Evolutionary conservation across 495 filamentous ascomycete genomes (phyloP).

Genomic region (Letharia columbiana): DNA sequence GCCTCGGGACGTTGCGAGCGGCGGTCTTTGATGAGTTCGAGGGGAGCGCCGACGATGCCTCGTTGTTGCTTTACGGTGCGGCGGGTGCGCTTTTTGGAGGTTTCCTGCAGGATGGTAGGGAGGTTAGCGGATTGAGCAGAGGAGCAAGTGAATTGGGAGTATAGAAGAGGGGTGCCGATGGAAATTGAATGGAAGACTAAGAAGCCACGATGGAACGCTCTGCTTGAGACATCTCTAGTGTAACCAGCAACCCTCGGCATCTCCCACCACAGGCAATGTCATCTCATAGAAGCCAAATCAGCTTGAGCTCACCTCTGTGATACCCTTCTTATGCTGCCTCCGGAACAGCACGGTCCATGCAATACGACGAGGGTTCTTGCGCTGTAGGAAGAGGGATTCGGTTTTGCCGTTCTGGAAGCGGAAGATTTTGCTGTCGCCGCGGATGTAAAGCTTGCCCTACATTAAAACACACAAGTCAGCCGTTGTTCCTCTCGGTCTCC

Average conservation of each 20-base stretch:
- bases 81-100: slow-evolving; percentile 98
- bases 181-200: not conserved
- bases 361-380: slow-evolving; percentile 99
- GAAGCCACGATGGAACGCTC: not conserved
- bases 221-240: not conserved
- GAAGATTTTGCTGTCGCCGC: slow-evolving; percentile 99
- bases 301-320: slow-evolving; percentile 80
- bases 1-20: slow-evolving; percentile 87
- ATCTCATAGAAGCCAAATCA: too few relatives aligned
- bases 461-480: slow-evolving; percentile 9
- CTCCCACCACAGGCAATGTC: not conserved
- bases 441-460: slow-evolving; percentile 97
- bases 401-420: slow-evolving; percentile 99
- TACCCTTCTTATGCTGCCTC: slow-evolving; percentile 99
- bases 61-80: slow-evolving; percentile 97
- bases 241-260: not conserved
- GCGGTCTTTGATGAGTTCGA: slow-evolving; percentile 99
- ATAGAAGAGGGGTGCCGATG: not conserved
- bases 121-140: not conserved
- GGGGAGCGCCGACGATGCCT: slow-evolving; percentile 96
- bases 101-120: slow-evolving; percentile 57
- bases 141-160: too few relatives aligned
- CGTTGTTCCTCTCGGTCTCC: not conserved
- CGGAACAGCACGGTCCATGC: slow-evolving; percentile 97
- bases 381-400: slow-evolving; percentile 98